A percentile compares a stretch with the other conserved stretches of the same genome.
These are phyloP conservation scores for Dissophora ornata DNA, from an alignment of 192 early-diverging fungal genomes.

Conservation along the genomic window DNA sequence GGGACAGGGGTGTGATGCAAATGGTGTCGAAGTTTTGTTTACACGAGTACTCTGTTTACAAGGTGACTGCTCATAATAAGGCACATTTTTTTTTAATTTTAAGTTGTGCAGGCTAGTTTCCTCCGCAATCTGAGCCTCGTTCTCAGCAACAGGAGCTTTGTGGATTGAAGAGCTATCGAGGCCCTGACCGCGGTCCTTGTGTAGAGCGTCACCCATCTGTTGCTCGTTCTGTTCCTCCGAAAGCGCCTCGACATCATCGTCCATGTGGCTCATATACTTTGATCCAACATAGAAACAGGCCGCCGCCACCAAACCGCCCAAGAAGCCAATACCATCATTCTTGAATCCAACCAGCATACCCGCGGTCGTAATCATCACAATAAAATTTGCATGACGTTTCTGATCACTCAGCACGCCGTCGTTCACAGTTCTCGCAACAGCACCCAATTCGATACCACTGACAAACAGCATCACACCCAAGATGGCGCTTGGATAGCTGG, in stretches of 20 bases:
- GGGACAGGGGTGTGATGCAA: not conserved
- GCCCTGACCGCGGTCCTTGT: not conserved
- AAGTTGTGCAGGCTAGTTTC: not conserved
- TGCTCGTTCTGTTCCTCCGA: not conserved
- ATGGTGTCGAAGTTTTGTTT: not conserved
- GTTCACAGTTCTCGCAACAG: slow-evolving; percentile 64
- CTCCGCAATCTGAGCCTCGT: too few species aligned
- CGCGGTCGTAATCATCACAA: slow-evolving; percentile 78
- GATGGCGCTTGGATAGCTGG: slow-evolving; percentile 78
- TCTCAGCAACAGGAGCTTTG: too few species aligned
- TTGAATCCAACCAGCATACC: slow-evolving; percentile 77
- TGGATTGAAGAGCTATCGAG: not conserved
- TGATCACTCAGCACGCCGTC: slow-evolving; percentile 59
- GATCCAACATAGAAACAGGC: slow-evolving; percentile 28
- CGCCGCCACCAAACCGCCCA: slow-evolving; percentile 65
- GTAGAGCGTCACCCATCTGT: too few species aligned
- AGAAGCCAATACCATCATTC: slow-evolving; percentile 87
- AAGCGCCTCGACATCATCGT: not conserved
- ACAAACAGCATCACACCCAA: slow-evolving; percentile 91
- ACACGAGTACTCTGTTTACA: slow-evolving; percentile 8
- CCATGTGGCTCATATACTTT: slow-evolving; percentile 5
- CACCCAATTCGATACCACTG: slow-evolving; percentile 80
- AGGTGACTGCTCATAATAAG: too few species aligned
- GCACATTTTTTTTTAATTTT: not conserved
- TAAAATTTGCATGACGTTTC: slow-evolving; percentile 67